A percentile compares a stretch with the other conserved stretches of the same genome.
phyloP scores from a whole-genome alignment of 164 flowering plant genomes.

The Nymphaea thermarum region DNA sequence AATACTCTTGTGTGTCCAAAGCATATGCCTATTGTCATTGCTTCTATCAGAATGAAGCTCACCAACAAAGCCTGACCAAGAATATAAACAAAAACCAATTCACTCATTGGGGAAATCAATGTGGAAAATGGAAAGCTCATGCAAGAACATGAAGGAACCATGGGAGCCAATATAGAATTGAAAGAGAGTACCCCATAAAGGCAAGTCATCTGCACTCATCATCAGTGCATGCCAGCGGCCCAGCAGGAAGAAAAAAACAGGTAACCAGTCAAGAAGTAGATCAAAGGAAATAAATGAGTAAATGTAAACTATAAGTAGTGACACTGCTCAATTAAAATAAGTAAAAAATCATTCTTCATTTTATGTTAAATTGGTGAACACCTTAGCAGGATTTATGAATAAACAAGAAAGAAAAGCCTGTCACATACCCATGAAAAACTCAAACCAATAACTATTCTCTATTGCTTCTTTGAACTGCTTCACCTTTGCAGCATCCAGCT shows the following conservation, averaged over 20 bases:
- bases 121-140: neutral
- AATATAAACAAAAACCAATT: neutral
- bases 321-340: too few species aligned
- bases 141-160: neutral
- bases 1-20: constrained; percentile 72
- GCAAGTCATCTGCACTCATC: constrained; percentile 71
- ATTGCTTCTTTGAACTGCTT: constrained; percentile 92
- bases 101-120: neutral
- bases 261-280: neutral
- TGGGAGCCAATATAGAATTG: too few species aligned
- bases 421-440: constrained; percentile 87
- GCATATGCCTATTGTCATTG: constrained; percentile 61
- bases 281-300: neutral
- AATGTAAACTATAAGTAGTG: too few species aligned
- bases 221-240: constrained; percentile 10
- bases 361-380: neutral
- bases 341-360: too few species aligned
- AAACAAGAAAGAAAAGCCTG: neutral
- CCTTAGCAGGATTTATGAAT: neutral
- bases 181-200: constrained; percentile 67
- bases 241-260: constrained; percentile 1
- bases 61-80: constrained; percentile 73
- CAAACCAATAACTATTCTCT: constrained; percentile 90
- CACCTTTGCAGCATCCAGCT: constrained; percentile 68
- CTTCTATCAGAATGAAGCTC: constrained; percentile 65